Base-by-base conservation (phyloP, 441 rosid genomes). In the Adansonia gregorii region DNA sequence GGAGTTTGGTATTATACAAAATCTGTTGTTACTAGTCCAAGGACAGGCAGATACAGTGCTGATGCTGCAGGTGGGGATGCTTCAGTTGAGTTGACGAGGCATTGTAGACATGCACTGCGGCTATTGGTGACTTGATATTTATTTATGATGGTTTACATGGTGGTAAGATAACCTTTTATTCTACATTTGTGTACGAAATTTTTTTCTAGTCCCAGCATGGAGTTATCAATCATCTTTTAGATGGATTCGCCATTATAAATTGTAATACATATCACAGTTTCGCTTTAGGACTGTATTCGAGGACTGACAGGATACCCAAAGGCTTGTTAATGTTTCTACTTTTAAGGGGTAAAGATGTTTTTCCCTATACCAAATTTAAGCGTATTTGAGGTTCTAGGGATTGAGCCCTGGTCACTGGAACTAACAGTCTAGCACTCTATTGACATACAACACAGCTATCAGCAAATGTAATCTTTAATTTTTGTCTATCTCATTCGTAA, bases 1-100 rank as follows among this genome's bases (percentile, higher is more conserved):
- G 99, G 99, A 76, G 98, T 96, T 78, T 96, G 99, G 99, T 96
- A 98, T 85, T 98, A 96, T 86, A 94, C 97, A 60, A 94, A 93
- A 83, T 91, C 98, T 82, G 98, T 96, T 78, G 97, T 96, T 76
- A 94, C 96, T 55, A 94, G 89, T 87, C 98, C 98, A 61, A 88
- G 98, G 79, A 94, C 98, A 64, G 98, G 97, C 55, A 88, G 93
- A 83, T 94, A 87, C 83, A 91, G 98, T 84, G 98, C 98, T 64
- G 98, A 92, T 87, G 98, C 97, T 81, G 97, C 99, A 80, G 98
- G 97, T 77, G 99, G 97, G 73, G 99, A 96, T 89, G 98, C 97
- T 81, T 91, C 97, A 66, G 97, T 92, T 82, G 98, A 96, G 91
- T 82, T 96, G 82, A 94, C 98, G 4, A 96, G 99, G 88, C 99